Base-by-base conservation (phyloP, 1,284 basidiomycete genomes). In the Coriolopsis trogii region DNA sequence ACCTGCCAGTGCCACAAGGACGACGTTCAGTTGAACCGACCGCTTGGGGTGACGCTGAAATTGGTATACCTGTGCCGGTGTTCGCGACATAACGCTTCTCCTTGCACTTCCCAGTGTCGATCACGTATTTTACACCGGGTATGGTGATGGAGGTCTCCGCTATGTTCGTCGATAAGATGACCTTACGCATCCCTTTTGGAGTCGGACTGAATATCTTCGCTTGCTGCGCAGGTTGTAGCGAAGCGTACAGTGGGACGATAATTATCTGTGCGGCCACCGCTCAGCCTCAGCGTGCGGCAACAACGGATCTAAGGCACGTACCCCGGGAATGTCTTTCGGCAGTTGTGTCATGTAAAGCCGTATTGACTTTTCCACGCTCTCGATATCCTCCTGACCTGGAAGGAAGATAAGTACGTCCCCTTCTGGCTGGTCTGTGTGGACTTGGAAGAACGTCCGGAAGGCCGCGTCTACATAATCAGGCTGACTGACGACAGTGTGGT, bases 71-170 rank as follows among this genome's bases (percentile, higher is more conserved):
- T 56, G 84, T 82, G 3, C 87, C 85, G 3, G 77, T 76, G 49
- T 85, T 76, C 36, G 85, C 82, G 36, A 93, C 68, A 69, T 90
- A 95, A 51, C 89, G 81, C 71, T 97, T 97, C 71, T 98, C 95
- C 71, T 99, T 99, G 64, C 90, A 93, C 70, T 95, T 89, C 0
- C 95, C 95, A 0, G 91, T 89, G 70, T 99, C 96, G 41, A 99
- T 89, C 6, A 99, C 96, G 67, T 93, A 98, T 52, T 85, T 89
- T 48, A 99, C 89, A 2, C 95, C 95, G 4, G 95, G 94, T 63
- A 99, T 97, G 4, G 96, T 99, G 69, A 99, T 92, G 20, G 91
- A 94, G 0, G 97, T 99, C 71, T 99, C 96, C n/a, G 96, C 95
- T 46, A 98, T 94, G 70, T 97, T 98, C 13, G 95, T 98, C 0